These are phyloP conservation scores for Penicillium expansum DNA, from an alignment of 2,329 filamentous ascomycete genomes.

Conservation along the genomic window DNA sequence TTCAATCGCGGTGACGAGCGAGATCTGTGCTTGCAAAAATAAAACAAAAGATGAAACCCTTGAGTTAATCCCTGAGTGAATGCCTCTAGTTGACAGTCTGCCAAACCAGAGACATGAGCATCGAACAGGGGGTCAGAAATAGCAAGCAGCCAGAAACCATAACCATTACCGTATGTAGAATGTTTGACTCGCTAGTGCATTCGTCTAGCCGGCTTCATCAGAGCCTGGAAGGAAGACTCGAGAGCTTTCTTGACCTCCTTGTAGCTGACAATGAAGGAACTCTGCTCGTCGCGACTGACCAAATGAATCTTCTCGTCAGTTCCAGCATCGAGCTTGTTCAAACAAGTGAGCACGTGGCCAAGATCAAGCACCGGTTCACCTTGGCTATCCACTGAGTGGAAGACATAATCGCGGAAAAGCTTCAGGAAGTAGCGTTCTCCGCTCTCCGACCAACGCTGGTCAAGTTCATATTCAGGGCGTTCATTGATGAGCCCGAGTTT, in stretches of 20 bases:
- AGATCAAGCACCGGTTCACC: constrained; percentile 81
- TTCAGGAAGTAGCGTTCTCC: constrained; percentile 91
- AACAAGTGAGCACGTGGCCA: constrained; percentile 77
- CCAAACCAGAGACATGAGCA: not conserved
- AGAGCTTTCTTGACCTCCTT: constrained; percentile 74
- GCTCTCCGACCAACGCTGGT: constrained; percentile 81
- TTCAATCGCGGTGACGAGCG: constrained; percentile 13
- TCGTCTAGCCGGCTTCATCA: constrained; percentile 46
- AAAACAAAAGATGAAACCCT: not conserved
- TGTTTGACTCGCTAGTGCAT: constrained; percentile 29
- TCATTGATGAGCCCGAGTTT: constrained; percentile 90
- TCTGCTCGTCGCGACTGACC: constrained; percentile 86
- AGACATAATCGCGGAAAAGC: constrained; percentile 94
- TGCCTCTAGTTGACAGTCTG: not conserved
- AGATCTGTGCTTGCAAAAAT: constrained; percentile 7
- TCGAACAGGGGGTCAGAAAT: not conserved
- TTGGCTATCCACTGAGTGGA: constrained; percentile 87
- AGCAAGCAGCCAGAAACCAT: not conserved
- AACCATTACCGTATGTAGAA: constrained; percentile 5
- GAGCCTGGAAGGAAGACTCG: constrained; percentile 60
- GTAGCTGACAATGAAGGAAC: constrained; percentile 82
- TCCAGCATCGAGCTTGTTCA: constrained; percentile 92
- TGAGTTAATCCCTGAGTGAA: not conserved
- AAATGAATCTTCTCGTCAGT: constrained; percentile 81
- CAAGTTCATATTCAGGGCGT: constrained; percentile 76